Conservation (phyloP, 2,329 filamentous ascomycete genomes). For the Ceratocystis colombiana region DNA sequence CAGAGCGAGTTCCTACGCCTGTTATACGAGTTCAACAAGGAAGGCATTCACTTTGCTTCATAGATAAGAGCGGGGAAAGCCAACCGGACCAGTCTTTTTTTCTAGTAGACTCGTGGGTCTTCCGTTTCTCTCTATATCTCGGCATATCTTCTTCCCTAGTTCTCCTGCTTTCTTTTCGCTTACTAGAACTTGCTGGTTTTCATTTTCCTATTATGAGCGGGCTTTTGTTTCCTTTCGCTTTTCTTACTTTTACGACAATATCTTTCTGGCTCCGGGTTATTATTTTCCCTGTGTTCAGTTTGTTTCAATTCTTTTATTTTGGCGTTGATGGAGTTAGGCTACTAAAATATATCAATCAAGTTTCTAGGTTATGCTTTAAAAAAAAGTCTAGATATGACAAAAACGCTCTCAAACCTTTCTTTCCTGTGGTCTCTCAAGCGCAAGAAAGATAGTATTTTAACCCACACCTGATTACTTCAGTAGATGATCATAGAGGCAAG, state of each 20-base stretch:
- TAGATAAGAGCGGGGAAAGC: not conserved
- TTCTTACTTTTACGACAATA: not conserved
- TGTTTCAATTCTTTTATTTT: constrained; percentile 63
- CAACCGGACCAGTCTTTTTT: not conserved
- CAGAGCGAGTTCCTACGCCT: constrained; percentile 84
- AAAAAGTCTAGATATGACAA: not conserved
- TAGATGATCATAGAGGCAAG: too few relatives aligned
- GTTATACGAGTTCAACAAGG: constrained; percentile 72
- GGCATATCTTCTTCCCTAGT: not conserved
- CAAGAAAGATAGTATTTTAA: too few relatives aligned
- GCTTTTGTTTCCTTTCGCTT: constrained; percentile 4
- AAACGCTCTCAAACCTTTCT: not conserved
- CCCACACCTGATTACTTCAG: too few relatives aligned
- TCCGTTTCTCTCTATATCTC: not conserved
- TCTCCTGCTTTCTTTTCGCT: not conserved
- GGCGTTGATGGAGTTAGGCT: constrained; percentile 53
- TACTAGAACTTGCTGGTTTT: not conserved
- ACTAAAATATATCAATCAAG: constrained; percentile 9
- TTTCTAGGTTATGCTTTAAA: not conserved
- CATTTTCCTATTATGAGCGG: constrained; percentile 13
- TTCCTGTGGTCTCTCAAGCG: too few relatives aligned
- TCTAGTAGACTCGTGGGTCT: not conserved
- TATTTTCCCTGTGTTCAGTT: not conserved
- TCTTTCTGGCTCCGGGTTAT: not conserved
- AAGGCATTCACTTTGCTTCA: constrained; percentile 75